These are phyloP conservation scores for Penicillium palitans DNA, from an alignment of 2,329 filamentous ascomycete species.

Conservation along the genomic window DNA sequence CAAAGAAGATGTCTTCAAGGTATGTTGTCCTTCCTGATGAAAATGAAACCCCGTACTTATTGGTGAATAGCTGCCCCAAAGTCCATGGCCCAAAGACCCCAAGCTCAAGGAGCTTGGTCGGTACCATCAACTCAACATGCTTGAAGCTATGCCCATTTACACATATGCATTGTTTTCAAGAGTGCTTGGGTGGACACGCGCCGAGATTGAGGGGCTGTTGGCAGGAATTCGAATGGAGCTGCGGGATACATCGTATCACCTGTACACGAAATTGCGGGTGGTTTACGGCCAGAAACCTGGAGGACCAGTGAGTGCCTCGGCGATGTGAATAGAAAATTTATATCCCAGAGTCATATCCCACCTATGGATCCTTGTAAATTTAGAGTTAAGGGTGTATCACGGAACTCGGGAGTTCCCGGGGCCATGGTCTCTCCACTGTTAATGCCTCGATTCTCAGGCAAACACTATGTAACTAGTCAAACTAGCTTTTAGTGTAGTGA, in stretches of 20 bases:
- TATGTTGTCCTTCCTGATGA: slow-evolving; percentile 6
- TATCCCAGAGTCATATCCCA: not conserved
- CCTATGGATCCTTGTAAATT: not conserved
- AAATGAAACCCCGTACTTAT: slow-evolving; percentile 1
- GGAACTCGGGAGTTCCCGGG: not conserved
- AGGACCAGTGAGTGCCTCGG: not conserved
- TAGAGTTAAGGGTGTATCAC: not conserved
- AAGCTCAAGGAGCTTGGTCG: slow-evolving; percentile 55
- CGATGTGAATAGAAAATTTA: not conserved
- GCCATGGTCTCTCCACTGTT: not conserved
- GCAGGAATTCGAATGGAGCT: slow-evolving; percentile 42
- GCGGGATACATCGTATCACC: slow-evolving; percentile 38
- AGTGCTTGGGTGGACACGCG: slow-evolving; percentile 39
- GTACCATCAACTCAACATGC: slow-evolving; percentile 39
- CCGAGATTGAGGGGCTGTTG: slow-evolving; percentile 42
- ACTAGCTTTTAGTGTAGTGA: not conserved
- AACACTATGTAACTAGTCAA: not conserved
- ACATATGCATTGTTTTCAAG: slow-evolving; percentile 42
- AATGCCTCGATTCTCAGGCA: not conserved
- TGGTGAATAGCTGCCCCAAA: slow-evolving; percentile 48
- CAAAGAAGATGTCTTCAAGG: slow-evolving; percentile 49
- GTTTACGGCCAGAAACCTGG: slow-evolving; percentile 33
- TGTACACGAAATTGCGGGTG: slow-evolving; percentile 36
- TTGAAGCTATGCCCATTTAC: slow-evolving; percentile 38
- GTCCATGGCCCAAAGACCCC: slow-evolving; percentile 54